These are phyloP conservation scores for Trichoderma lentiforme DNA, from an alignment of 2,329 filamentous ascomycete species.

Conservation along the genomic window DNA sequence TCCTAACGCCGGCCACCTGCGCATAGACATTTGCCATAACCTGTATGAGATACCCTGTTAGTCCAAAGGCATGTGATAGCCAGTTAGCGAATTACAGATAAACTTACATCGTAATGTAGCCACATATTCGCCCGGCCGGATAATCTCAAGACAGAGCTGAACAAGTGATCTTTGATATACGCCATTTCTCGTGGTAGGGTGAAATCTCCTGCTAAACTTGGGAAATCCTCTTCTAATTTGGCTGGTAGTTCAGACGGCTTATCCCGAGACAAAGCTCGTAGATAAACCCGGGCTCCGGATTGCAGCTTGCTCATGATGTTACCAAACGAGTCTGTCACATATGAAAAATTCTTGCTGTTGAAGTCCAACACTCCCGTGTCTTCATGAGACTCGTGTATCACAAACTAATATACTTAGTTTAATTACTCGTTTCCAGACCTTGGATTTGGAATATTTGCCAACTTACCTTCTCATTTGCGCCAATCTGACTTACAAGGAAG, in stretches of 20 bases:
- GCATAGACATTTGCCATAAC: slow-evolving; percentile 86
- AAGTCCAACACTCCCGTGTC: slow-evolving; percentile 69
- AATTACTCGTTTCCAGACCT: background rate
- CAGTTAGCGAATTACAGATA: background rate
- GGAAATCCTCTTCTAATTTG: slow-evolving; percentile 69
- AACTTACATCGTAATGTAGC: slow-evolving; percentile 77
- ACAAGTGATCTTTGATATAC: slow-evolving; percentile 58
- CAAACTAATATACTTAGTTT: slow-evolving; percentile 46
- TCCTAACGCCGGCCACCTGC: slow-evolving; percentile 72
- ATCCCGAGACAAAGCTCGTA: slow-evolving; percentile 70
- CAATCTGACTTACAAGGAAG: slow-evolving; percentile 63
- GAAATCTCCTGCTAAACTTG: slow-evolving; percentile 67
- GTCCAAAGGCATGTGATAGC: background rate
- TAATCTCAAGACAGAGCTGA: slow-evolving; percentile 77
- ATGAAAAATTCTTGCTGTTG: slow-evolving; percentile 76
- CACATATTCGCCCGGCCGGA: slow-evolving; percentile 82
- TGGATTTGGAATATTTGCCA: background rate
- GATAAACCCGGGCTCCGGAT: slow-evolving; percentile 63
- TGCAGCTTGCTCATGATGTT: slow-evolving; percentile 61
- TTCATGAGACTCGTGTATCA: slow-evolving; percentile 65
- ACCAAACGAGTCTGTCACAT: slow-evolving; percentile 65
- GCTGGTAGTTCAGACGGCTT: slow-evolving; percentile 68
- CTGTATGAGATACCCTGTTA: slow-evolving; percentile 35
- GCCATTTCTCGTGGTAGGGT: slow-evolving; percentile 59
- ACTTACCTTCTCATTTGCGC: slow-evolving; percentile 57